phyloP scores from a whole-genome alignment of 2,329 filamentous ascomycete species.

The Ambrosiella xylebori region DNA sequence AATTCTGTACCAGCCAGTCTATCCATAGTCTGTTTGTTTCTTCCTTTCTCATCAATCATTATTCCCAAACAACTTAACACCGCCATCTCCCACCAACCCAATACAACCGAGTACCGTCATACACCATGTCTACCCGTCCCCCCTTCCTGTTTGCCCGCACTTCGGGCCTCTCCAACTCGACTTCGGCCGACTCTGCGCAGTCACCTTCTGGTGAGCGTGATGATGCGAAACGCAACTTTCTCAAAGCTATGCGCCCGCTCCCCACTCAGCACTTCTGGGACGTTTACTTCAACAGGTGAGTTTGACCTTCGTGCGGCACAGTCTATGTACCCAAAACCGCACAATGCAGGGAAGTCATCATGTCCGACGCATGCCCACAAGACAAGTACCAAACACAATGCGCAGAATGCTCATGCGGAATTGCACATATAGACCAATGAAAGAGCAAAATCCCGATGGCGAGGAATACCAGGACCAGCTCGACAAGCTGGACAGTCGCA shows the following conservation, averaged over 20 bases:
- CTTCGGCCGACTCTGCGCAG: slow-evolving; percentile 39
- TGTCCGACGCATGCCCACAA: background rate
- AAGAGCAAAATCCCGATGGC: slow-evolving; percentile 27
- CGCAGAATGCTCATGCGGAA: background rate
- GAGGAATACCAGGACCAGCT: slow-evolving; percentile 36
- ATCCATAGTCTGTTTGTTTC: background rate
- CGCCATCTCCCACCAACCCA: background rate
- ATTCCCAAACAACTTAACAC: background rate
- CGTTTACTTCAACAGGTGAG: slow-evolving; percentile 48
- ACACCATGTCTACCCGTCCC: slow-evolving; percentile 38
- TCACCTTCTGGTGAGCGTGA: slow-evolving; percentile 59
- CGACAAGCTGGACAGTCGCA: slow-evolving; percentile 44
- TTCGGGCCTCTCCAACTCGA: slow-evolving; percentile 41
- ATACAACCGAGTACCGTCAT: slow-evolving; percentile 7
- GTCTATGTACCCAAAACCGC: background rate
- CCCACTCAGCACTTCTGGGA: slow-evolving; percentile 69
- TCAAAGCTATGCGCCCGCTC: slow-evolving; percentile 54
- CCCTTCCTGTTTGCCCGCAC: slow-evolving; percentile 46
- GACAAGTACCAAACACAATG: background rate
- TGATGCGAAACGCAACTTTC: slow-evolving; percentile 68
- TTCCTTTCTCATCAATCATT: slow-evolving; percentile 4
- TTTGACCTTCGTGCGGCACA: background rate
- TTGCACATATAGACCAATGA: slow-evolving; percentile 23
- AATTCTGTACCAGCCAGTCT: slow-evolving; percentile 3
- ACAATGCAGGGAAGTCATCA: background rate